phyloP scores from a whole-genome alignment of 768 basidiomycete species.

The Tubosaeta sp. region DNA sequence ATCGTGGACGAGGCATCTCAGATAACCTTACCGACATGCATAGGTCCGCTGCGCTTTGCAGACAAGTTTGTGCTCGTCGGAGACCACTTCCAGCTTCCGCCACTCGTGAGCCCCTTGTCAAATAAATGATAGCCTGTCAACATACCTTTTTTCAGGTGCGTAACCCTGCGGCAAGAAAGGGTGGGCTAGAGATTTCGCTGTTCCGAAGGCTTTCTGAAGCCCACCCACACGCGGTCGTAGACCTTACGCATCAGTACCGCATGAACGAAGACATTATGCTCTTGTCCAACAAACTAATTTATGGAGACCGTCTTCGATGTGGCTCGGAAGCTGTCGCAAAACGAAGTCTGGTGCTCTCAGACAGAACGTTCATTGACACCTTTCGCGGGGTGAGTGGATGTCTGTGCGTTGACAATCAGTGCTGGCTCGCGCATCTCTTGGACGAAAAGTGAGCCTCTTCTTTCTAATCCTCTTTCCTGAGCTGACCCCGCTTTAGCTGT shows the following conservation, averaged over 20 bases:
- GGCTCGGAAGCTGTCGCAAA: constrained; percentile 71
- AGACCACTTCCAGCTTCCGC: constrained; percentile 96
- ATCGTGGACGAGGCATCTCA: constrained; percentile 99
- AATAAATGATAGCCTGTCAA: neutral
- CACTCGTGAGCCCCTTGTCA: constrained; percentile 54
- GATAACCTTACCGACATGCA: constrained; percentile 91
- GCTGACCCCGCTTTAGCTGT: constrained; percentile 43
- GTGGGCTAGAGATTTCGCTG: constrained; percentile 84
- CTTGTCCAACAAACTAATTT: constrained; percentile 84
- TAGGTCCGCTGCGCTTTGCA: constrained; percentile 89
- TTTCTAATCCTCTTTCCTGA: neutral
- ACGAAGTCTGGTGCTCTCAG: constrained; percentile 51
- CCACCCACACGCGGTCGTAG: constrained; percentile 80
- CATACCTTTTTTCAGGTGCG: constrained; percentile 56
- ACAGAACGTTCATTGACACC: constrained; percentile 37
- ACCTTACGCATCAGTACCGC: constrained; percentile 85
- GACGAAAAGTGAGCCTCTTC: constrained; percentile 52
- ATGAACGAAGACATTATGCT: constrained; percentile 98
- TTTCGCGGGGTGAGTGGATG: constrained; percentile 38
- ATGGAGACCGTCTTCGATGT: constrained; percentile 70
- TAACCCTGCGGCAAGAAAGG: constrained; percentile 71
- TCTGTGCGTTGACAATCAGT: constrained; percentile 36
- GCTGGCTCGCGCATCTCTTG: constrained; percentile 70
- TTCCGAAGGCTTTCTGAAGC: constrained; percentile 87
- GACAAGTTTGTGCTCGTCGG: constrained; percentile 93